These are phyloP conservation scores for Coleophoma crateriformis DNA, from an alignment of 2,329 filamentous ascomycete species.

Conservation along the genomic window DNA sequence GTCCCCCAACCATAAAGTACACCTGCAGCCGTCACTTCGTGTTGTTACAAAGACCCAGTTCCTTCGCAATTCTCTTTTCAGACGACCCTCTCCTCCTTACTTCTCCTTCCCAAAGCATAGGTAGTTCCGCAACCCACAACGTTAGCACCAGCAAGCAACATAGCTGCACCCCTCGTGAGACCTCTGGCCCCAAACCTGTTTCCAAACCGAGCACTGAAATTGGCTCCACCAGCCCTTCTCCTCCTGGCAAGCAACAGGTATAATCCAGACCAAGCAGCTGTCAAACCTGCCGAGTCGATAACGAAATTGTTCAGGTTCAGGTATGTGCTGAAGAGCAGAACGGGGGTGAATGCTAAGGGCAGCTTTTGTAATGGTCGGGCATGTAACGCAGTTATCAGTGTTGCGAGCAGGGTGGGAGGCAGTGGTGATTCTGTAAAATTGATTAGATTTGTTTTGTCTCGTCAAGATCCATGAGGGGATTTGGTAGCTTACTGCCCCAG, in stretches of 20 bases:
- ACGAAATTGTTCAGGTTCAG: constrained; percentile 58
- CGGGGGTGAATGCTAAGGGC: constrained; percentile 62
- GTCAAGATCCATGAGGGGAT: background rate
- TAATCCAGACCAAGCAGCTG: constrained; percentile 58
- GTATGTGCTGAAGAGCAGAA: constrained; percentile 61
- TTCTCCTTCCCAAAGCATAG: constrained; percentile 41
- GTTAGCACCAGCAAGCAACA: constrained; percentile 44
- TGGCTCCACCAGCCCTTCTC: constrained; percentile 29
- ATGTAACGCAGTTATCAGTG: constrained; percentile 61
- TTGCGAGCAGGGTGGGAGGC: constrained; percentile 59
- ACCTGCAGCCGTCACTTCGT: too few relatives aligned
- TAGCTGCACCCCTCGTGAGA: constrained; percentile 42
- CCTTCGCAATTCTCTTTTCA: too few relatives aligned
- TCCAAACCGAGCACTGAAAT: constrained; percentile 29
- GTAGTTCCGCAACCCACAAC: constrained; percentile 43
- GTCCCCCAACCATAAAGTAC: background rate
- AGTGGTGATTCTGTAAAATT: constrained; percentile 51
- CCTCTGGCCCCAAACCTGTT: constrained; percentile 44
- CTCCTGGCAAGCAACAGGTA: constrained; percentile 59
- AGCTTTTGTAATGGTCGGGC: constrained; percentile 59
- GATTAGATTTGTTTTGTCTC: constrained; percentile 4
- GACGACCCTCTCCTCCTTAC: constrained; percentile 18
- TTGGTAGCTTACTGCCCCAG: constrained; percentile 40
- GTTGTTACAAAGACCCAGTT: too few relatives aligned
- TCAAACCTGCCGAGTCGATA: constrained; percentile 57